Evolutionary conservation across 208 protist species (phyloP), one percentile per base, ranked within the genome.

Genomic region (Ichthyophonus hoferi): DNA sequence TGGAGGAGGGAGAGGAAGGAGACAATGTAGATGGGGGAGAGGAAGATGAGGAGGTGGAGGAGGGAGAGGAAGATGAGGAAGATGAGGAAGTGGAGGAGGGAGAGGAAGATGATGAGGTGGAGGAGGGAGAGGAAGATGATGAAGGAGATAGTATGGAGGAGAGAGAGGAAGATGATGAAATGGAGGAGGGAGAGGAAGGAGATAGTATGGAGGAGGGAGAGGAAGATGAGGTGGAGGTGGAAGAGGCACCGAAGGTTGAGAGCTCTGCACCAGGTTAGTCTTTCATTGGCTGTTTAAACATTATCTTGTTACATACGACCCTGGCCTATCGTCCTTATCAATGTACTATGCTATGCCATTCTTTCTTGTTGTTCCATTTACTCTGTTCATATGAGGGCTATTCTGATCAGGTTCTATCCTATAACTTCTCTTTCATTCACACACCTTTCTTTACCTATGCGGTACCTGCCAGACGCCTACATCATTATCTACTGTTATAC

Each of bases 121-220:
- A 40, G 2, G 43, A 77, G 2, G 83, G 42, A 7, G 42, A 87
- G 7, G 39, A 58, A 35, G 83, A 78, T 38, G 42, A 87, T 58
- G 42, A 77, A 87, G 83, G 76, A 79, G 43, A 87, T 87, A 34
- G 39, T 43, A 39, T 43, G 2, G 43, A 77, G 41, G 43, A 58
- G 1, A 14, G 14, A 78, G 39, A 35, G 7, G 83, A 87, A 35
- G 83, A 87, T n/a, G 43, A 77, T 34, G 83, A 58, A 78, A 24
- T 41, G 35, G 37, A 78, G 2, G 43, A 87, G 17, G 83, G 41
- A 34, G 43, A 87, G 14, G 83, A 78, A 40, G 83, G 76, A 78
- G 43, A 33, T 78, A 14, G 2, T 31, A 12, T 17, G 24, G 50
- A 79, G 1, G 83, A 78, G 2, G 83, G 41, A 78, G 83, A 87